Base-by-base conservation (phyloP, 495 filamentous ascomycete genomes). In the Acidiella bohemica region DNA sequence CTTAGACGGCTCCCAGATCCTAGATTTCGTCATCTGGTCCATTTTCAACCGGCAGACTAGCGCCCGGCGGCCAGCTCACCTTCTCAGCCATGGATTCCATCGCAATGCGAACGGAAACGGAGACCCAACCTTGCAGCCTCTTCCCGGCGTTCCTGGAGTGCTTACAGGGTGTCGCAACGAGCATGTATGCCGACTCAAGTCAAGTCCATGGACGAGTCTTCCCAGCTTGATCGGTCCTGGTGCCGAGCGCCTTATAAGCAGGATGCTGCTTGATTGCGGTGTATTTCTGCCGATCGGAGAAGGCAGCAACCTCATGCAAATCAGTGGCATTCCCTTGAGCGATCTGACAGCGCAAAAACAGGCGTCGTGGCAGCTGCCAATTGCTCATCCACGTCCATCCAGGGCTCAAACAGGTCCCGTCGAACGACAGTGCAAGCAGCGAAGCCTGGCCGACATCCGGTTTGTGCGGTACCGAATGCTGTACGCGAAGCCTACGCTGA, bases 401-500 rank as follows among this genome's bases (percentile, higher is more conserved):
- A n/a, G n/a, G n/a, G n/a, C n/a, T n/a, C n/a, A n/a, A n/a, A n/a
- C n/a, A n/a, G n/a, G n/a, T n/a, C n/a, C n/a, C n/a, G n/a, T n/a
- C n/a, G n/a, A n/a, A n/a, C n/a, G n/a, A n/a, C n/a, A n/a, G n/a
- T n/a, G n/a, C n/a, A n/a, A n/a, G n/a, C n/a, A n/a, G n/a, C 43
- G 37, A 7, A 19, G 26, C 10, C 36, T 37, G 4, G 42, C 42
- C 11, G 42, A 41, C 11, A 85, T 96, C 41, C 56, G 61, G 1
- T 88, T 97, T 56, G 73, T 85, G 14, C 78, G 85, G 41, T 81
- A 75, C 52, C 73, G 84, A 4, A 93, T 93, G 70, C 67, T 95
- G 24, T 95, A 95, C 59, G 80, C 83, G 16, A 72, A 72, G 42
- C 68, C 81, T 27, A 67, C 72, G 12, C 59, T 81, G 7, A 88